These are phyloP conservation scores for Anethum foeniculum DNA, from an alignment of 140 eudicot genomes.

Conservation along the genomic window DNA sequence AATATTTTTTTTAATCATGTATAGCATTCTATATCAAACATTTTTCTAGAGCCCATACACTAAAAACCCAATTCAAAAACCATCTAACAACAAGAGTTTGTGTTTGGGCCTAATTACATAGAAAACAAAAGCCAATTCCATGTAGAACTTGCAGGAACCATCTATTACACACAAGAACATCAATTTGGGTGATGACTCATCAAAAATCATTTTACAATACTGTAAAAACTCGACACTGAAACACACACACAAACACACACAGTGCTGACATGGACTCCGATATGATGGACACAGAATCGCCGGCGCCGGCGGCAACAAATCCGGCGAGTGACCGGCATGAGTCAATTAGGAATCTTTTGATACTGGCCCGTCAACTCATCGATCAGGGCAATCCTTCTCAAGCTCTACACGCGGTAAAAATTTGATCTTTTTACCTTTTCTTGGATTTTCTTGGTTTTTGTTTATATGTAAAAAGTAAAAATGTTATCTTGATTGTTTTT, in stretches of 20 bases:
- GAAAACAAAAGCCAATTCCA: neutral
- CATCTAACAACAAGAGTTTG: no score
- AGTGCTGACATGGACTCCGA: constrained; percentile 55
- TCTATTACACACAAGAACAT: neutral
- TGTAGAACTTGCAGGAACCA: neutral
- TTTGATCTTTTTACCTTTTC: neutral
- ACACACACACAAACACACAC: neutral
- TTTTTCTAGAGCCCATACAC: no score
- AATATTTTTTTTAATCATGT: no score
- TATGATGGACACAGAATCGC: constrained; percentile 49
- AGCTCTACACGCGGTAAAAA: constrained; percentile 79
- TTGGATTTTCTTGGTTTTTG: neutral
- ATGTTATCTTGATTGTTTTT: neutral
- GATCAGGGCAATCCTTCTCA: constrained; percentile 74
- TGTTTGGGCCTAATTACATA: neutral
- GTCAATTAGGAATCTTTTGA: constrained; percentile 32
- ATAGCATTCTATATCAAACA: no score
- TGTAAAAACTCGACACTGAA: neutral
- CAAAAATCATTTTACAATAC: neutral
- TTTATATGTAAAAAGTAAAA: no score
- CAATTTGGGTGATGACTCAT: neutral
- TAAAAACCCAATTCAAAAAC: no score
- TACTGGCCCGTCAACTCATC: constrained; percentile 56
- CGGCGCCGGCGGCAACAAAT: constrained; percentile 23
- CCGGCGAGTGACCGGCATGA: constrained; percentile 25